Evolutionary conservation across 306 rosid genomes (phyloP).

Genomic region (Pyrus betulifolia): DNA sequence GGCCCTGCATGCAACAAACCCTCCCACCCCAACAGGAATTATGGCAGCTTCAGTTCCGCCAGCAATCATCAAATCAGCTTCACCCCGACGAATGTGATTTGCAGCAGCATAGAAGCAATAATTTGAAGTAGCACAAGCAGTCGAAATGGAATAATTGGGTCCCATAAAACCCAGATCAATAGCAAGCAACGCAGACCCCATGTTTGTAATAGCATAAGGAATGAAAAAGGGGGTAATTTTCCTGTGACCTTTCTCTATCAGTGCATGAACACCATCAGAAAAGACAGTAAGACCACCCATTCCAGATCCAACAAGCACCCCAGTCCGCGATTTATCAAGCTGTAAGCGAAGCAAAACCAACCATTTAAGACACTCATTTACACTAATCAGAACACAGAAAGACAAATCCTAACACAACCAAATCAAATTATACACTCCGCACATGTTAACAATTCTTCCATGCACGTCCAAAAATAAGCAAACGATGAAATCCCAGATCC

Average conservation of each 20-base stretch:
- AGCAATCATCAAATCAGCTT: conserved; percentile 94
- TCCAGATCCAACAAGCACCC: conserved; percentile 91
- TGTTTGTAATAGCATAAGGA: conserved; percentile 91
- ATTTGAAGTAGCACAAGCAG: conserved; percentile 97
- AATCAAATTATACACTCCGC: neutral
- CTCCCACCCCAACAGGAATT: conserved; percentile 90
- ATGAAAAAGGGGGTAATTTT: conserved; percentile 89
- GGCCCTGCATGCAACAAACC: conserved; percentile 95
- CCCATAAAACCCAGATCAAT: conserved; percentile 97
- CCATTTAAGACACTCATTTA: neutral
- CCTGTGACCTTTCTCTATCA: conserved; percentile 82
- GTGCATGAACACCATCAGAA: conserved; percentile 71
- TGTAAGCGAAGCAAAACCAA: conserved; percentile 22
- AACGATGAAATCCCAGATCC: neutral
- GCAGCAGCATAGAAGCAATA: conserved; percentile 97
- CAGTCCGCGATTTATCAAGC: conserved; percentile 81
- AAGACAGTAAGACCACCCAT: conserved; percentile 93
- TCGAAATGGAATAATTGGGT: conserved; percentile 89
- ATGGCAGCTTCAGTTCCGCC: conserved; percentile 99
- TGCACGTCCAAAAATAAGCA: neutral
- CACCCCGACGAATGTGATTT: conserved; percentile 94
- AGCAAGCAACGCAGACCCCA: conserved; percentile 93
- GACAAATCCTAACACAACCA: neutral
- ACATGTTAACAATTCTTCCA: neutral
- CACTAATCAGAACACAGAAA: neutral